Evolutionary conservation across 192 early-diverging fungal genomes (phyloP), one percentile per base, ranked within the genome.

Genomic region (Podila horticola): DNA sequence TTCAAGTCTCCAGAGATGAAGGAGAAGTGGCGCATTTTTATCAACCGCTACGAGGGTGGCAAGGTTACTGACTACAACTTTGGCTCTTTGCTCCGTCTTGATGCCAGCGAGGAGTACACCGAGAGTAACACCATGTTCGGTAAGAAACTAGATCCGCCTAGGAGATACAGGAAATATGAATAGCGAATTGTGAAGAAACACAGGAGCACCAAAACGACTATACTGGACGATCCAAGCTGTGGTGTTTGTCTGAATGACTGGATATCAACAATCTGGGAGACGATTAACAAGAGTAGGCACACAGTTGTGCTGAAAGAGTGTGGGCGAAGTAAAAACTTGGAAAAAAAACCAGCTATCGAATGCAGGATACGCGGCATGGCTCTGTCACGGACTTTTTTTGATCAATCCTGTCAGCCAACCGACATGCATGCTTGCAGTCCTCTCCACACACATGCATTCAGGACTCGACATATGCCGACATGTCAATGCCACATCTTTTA

Each of bases 61-160:
- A 85, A 86, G 45, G 91, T 98, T n/a, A 86, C 89, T 60, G 97
- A 98, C 73, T 97, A 86, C 82, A 98, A 97, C 85, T 98, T 97
- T 90, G 97, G 97, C 10, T 94, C 95, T 22, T 85, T 98, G 67
- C 74, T 98, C 58, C 86, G 97, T 71, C 91, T 91, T 63, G 88
- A 94, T 74, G 84, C 88, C 69, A 85, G 79, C 33, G 88, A 92
- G 36, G 95, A 94, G 64, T 98, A 97, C 83, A 92, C 91, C 17
- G 91, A 93, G 67, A 88, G 93, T 26, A 98, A 98, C 85, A 87
- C 93, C 7, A 94, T 97, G 84, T 97, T 98, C 86, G 97, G 90
- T 88, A 91, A 86, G 87, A 17, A 4, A 26, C 45, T 28, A 8
- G 4, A 2, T 55, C 29, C 24, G 13, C 12, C 20, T 26, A 15